Base-by-base conservation (phyloP, 352 stramenopile genomes). In the Globisporangium ultimum region DNA sequence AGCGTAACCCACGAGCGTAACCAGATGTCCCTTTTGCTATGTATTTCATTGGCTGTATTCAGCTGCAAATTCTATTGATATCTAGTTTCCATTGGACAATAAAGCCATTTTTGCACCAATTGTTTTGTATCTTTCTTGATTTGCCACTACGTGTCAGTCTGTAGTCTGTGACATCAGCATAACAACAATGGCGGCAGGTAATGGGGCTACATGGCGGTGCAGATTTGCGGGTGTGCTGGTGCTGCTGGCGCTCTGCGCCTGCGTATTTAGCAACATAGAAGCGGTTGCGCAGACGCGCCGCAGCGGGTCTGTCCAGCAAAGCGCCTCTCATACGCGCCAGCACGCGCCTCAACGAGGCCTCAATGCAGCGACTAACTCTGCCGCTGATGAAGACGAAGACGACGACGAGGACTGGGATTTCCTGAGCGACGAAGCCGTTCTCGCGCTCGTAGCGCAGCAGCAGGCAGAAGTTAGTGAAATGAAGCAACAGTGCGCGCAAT, bases 321-420 rank as follows among this genome's bases (percentile, higher is more conserved):
- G n/a, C 5, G 21, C 38, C 18, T 32, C 53, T 12, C 21, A 50
- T 15, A 50, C 53, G 38, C 53, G 48, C 17, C 14, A 49, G 24
- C 42, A 24, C 1, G n/a, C 40, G 46, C 46, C 38, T 15, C 11
- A 48, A 8, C 24, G 48, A 41, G 32, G 38, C 32, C 14, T 10
- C 41, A 54, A 62, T 3, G 5, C 46, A 34, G 45, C 63, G 18
- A 61, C 36, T 1, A 65, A 76, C 24, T 63, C 60, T 12, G 66
- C 78, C 15, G 68, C 81, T 13, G 73, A 83, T 0, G 72, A 75
- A 2, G 74, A 80, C 14, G 73, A 82, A 0, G 80, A 86, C 0
- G 68, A 81, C 5, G 68, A 85, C 17, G 76, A 74, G 13, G 51
- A 36, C 15, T 91, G 78, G 79, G 78, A 83, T 34, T 89, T 91